phyloP scores from a whole-genome alignment of 1,284 basidiomycete species.

The Malassezia obtusa region DNA sequence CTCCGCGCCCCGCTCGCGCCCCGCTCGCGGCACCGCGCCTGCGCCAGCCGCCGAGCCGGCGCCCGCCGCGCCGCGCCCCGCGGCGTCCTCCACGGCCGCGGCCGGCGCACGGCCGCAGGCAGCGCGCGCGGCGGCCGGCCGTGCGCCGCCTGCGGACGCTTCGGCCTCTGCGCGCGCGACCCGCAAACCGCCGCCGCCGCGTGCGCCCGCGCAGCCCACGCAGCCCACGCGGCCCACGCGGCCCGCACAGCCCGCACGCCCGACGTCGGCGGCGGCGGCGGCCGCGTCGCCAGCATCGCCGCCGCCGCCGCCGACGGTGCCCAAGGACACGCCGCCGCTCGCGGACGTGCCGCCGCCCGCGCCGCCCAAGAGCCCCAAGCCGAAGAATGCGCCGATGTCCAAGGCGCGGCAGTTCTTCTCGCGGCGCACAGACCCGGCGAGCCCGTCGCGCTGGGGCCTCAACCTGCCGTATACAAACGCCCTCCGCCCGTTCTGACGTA shows the following conservation, averaged over 20 bases:
- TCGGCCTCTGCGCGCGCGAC: too few species aligned
- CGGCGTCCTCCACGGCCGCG: too few species aligned
- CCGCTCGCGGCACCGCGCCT: too few species aligned
- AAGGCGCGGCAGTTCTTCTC: constrained; percentile 2
- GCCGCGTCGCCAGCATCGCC: neutral
- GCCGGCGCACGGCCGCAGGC: too few species aligned
- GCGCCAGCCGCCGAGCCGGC: too few species aligned
- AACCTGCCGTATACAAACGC: neutral
- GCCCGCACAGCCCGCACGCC: neutral
- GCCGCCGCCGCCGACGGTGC: too few species aligned
- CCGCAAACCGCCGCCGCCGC: neutral
- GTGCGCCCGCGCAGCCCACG: neutral
- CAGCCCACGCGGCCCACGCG: neutral
- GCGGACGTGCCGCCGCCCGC: neutral
- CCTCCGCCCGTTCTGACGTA: neutral
- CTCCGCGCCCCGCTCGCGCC: too few species aligned
- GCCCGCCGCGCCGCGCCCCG: too few species aligned
- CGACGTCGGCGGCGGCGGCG: neutral
- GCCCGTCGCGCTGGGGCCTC: neutral
- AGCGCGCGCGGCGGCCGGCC: too few species aligned
- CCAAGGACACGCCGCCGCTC: neutral
- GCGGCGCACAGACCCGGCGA: neutral
- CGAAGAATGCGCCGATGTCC: neutral
- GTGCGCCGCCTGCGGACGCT: too few species aligned
- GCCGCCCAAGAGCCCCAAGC: neutral